phyloP scores from a whole-genome alignment of 2,329 filamentous ascomycete genomes.

The Chrysoporthe puriensis region DNA sequence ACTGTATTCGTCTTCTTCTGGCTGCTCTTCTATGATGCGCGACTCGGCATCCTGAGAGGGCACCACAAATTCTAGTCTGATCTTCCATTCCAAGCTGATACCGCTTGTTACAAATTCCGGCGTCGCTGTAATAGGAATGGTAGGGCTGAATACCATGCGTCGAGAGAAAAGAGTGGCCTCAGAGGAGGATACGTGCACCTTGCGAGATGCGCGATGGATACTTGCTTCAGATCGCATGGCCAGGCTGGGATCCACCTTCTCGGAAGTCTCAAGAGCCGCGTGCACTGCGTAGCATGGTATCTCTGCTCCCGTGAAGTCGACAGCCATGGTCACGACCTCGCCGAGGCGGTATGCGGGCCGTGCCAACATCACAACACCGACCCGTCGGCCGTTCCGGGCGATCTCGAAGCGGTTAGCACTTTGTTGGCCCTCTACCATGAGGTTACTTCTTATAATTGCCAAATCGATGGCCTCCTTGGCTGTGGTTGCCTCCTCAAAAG shows the following conservation, averaged over 20 bases:
- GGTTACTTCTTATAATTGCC: constrained; percentile 82
- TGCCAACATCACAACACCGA: constrained; percentile 87
- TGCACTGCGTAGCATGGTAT: constrained; percentile 86
- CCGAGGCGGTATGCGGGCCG: constrained; percentile 88
- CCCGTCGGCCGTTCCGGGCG: constrained; percentile 85
- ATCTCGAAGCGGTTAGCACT: constrained; percentile 96
- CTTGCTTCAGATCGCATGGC: constrained; percentile 85
- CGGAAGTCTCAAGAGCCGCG: constrained; percentile 81
- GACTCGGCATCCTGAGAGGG: constrained; percentile 51
- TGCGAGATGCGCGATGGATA: constrained; percentile 83
- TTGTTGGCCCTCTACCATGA: constrained; percentile 68
- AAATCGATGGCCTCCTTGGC: constrained; percentile 89
- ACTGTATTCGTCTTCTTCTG: constrained; percentile 34
- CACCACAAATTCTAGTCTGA: constrained; percentile 91
- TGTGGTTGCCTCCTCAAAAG: constrained; percentile 59
- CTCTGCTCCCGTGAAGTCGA: constrained; percentile 80
- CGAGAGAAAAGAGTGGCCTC: constrained; percentile 84
- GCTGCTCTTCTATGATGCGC: constrained; percentile 30
- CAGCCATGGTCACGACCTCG: constrained; percentile 79
- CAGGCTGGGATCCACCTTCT: constrained; percentile 78
- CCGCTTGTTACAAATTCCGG: constrained; percentile 93
- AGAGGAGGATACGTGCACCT: constrained; percentile 75
- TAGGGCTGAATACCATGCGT: constrained; percentile 77
- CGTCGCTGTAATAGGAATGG: constrained; percentile 81
- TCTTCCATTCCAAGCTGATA: constrained; percentile 83